Percentiles rank a stretch among this genome's conserved stretches.
Evolutionary conservation across 2,329 filamentous ascomycete species (phyloP).

Genomic region (Penicillium italicum): DNA sequence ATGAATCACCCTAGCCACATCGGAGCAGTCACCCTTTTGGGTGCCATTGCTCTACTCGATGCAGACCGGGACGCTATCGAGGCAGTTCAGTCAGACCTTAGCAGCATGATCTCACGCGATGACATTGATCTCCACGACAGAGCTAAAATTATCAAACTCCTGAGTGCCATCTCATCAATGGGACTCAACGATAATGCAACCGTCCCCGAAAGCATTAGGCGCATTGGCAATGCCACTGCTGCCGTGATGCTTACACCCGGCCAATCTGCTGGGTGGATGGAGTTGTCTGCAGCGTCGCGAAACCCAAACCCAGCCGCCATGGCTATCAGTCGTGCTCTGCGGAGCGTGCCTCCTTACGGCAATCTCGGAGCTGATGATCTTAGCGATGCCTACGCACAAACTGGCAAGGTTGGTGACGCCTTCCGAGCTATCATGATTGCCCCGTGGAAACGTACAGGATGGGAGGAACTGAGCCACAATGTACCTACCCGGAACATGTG

Average conservation of each 20-base stretch:
- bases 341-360: slow-evolving; percentile 69
- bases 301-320: slow-evolving; percentile 63
- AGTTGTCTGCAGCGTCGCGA: slow-evolving; percentile 61
- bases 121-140: slow-evolving; percentile 62
- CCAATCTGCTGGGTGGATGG: slow-evolving; percentile 75
- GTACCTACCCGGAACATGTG: slow-evolving; percentile 10
- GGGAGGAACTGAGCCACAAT: slow-evolving; percentile 49
- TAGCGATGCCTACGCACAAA: slow-evolving; percentile 69
- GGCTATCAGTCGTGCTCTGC: slow-evolving; percentile 73
- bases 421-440: slow-evolving; percentile 75
- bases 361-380: slow-evolving; percentile 66
- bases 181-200: slow-evolving; percentile 45
- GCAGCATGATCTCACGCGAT: slow-evolving; percentile 65
- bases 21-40: slow-evolving; percentile 74
- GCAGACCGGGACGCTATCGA: slow-evolving; percentile 73
- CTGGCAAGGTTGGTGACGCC: slow-evolving; percentile 67
- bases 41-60: slow-evolving; percentile 78
- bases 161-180: slow-evolving; percentile 68
- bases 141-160: slow-evolving; percentile 66
- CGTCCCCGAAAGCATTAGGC: slow-evolving; percentile 47
- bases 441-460: slow-evolving; percentile 69
- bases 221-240: slow-evolving; percentile 64
- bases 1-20: slow-evolving; percentile 72
- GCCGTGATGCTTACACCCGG: slow-evolving; percentile 79
- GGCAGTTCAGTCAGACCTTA: slow-evolving; percentile 74